phyloP scores from a whole-genome alignment of 306 rosid species.

The Nissolia schottii region DNA sequence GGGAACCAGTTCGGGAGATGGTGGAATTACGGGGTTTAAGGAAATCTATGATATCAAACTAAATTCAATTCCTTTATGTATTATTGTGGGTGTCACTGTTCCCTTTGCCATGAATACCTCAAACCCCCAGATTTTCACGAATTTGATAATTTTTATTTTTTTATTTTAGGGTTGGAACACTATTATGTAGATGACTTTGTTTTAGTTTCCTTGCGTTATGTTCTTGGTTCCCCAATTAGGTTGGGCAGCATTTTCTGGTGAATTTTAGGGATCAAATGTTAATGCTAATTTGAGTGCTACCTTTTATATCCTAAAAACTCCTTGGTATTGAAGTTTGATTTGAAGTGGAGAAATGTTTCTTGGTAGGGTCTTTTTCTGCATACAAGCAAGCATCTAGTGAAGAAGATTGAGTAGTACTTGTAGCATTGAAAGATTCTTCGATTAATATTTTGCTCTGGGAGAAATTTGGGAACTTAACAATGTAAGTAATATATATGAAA shows the following conservation, averaged over 20 bases:
- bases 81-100: background rate
- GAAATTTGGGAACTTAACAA: background rate
- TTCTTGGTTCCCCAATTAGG: background rate
- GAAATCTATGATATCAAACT: background rate
- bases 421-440: background rate
- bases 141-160: background rate
- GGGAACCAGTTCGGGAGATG: background rate
- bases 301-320: background rate
- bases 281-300: background rate
- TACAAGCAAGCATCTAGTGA: background rate
- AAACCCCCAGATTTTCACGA: background rate
- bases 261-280: background rate
- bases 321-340: background rate
- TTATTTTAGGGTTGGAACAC: background rate
- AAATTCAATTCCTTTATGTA: background rate
- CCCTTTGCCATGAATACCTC: background rate
- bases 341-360: background rate
- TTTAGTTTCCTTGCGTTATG: background rate
- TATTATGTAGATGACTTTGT: background rate
- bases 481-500: background rate
- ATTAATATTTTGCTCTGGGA: background rate
- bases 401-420: background rate
- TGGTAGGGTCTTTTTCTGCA: background rate
- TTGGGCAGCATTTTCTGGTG: background rate
- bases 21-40: background rate